phyloP scores from a whole-genome alignment of 306 rosid genomes.

The Glycine latifolia region DNA sequence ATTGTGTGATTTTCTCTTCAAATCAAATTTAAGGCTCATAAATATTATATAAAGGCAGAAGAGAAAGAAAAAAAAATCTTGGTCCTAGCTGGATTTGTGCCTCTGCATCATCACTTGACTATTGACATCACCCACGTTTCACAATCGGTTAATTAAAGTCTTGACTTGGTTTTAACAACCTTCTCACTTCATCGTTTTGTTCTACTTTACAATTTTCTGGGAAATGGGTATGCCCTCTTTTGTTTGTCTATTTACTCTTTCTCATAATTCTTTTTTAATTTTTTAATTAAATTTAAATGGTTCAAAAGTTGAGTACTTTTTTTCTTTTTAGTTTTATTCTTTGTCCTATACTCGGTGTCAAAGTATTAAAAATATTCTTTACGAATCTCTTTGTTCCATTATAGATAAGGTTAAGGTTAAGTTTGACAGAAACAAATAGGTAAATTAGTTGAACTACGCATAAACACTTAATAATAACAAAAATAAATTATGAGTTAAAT shows the following conservation, averaged over 20 bases:
- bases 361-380: background rate
- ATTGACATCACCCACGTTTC: constrained; percentile 31
- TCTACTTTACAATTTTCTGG: background rate
- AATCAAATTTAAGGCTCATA: background rate
- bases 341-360: background rate
- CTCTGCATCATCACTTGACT: background rate
- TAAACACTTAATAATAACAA: background rate
- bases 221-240: background rate
- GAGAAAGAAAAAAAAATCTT: background rate
- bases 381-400: background rate
- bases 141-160: background rate
- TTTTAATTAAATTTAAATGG: background rate
- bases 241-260: background rate
- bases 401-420: background rate
- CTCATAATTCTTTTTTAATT: too few relatives aligned
- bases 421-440: background rate
- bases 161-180: constrained; percentile 32
- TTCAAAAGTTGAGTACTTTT: background rate
- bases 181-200: background rate
- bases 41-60: too few relatives aligned
- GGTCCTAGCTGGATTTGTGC: constrained; percentile 24
- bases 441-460: background rate
- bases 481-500: background rate
- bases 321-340: background rate
- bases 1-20: background rate